Conservation (phyloP, 2,329 filamentous ascomycete species). For the Scedosporium dehoogii region DNA sequence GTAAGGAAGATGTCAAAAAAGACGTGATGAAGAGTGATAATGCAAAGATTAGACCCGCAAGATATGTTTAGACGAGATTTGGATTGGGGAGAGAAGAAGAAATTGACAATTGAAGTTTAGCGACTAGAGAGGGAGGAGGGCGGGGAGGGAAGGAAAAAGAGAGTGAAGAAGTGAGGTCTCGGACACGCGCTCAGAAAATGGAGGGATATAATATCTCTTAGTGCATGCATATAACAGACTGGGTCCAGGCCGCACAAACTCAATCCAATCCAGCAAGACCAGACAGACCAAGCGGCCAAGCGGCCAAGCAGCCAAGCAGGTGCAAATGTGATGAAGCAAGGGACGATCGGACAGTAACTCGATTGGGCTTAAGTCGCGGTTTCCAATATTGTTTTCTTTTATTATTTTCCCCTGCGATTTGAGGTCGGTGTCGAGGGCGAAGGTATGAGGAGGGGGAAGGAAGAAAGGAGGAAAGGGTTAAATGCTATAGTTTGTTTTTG, state of each 20-base stretch:
- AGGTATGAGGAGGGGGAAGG: not conserved
- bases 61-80: not conserved
- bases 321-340: not conserved
- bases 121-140: not conserved
- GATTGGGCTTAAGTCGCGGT: no score
- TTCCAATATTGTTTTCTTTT: not conserved
- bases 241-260: not conserved
- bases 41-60: not conserved
- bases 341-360: no score
- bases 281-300: not conserved
- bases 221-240: not conserved
- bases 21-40: not conserved
- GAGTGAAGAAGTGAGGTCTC: not conserved
- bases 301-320: not conserved
- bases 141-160: not conserved
- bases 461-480: not conserved
- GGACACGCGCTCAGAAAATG: conserved; percentile 5
- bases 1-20: not conserved
- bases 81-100: not conserved
- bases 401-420: not conserved
- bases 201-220: conserved; percentile 3
- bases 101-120: not conserved
- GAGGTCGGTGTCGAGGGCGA: not conserved
- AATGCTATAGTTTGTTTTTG: no score
- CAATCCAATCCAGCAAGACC: not conserved